Percentiles rank a stretch among this genome's conserved stretches.
These are phyloP conservation scores for Zymoseptoria brevis DNA, from an alignment of 2,329 filamentous ascomycete species.

Conservation along the genomic window DNA sequence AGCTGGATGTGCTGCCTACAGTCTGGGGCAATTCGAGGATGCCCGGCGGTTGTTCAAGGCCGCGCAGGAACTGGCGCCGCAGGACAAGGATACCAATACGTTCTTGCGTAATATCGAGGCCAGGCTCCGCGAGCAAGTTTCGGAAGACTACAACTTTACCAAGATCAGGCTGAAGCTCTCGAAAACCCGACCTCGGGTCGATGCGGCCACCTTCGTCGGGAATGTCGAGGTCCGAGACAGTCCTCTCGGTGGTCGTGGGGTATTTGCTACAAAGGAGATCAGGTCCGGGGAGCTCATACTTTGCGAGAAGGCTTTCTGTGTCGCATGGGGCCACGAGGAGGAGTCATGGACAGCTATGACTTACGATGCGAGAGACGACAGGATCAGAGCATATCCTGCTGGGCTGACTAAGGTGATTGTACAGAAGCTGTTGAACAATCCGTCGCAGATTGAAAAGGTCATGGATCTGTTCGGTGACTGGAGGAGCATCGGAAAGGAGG, in stretches of 20 bases:
- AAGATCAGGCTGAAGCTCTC: conserved; percentile 9
- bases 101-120: conserved; percentile 7
- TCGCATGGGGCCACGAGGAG: conserved; percentile 10
- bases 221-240: conserved; percentile 13
- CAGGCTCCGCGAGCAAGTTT: conserved; percentile 15
- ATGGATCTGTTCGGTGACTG: conserved; percentile 11
- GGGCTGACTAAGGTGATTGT: conserved; percentile 27
- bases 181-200: conserved; percentile 6
- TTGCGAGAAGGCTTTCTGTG: conserved; percentile 27
- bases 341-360: conserved; percentile 38
- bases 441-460: conserved; percentile 25
- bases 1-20: conserved; percentile 21
- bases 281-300: conserved; percentile 35
- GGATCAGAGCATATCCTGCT: conserved; percentile 15
- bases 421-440: conserved; percentile 35
- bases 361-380: conserved; percentile 29
- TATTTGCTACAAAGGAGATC: conserved; percentile 36
- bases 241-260: conserved; percentile 32
- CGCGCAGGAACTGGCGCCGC: conserved; percentile 8
- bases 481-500: conserved; percentile 5
- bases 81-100: conserved; percentile 7
- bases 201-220: conserved; percentile 14
- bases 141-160: conserved; percentile 19
- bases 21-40: conserved; percentile 12
- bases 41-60: conserved; percentile 6